Evolutionary conservation across 345 rosid species (phyloP).

Genomic region (Lumnitzera racemosa): DNA sequence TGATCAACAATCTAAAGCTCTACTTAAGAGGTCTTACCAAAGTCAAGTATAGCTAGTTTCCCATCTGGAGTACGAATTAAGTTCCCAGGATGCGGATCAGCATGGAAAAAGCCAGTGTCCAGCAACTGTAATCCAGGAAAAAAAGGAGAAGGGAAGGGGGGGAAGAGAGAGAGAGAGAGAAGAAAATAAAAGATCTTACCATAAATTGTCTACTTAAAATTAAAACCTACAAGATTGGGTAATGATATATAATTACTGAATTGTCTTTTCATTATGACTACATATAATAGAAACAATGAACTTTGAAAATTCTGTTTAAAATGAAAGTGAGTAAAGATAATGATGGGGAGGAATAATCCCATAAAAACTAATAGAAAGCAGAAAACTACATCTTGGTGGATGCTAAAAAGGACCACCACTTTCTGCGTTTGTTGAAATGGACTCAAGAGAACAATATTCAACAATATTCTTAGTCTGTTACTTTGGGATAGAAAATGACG

Average conservation of each 20-base stretch:
- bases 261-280: background rate
- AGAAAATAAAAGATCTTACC: background rate
- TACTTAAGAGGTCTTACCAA: slow-evolving; percentile 46
- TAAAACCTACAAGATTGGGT: too few species aligned
- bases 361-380: too few species aligned
- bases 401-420: too few species aligned
- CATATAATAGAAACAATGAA: background rate
- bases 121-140: slow-evolving; percentile 53
- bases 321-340: too few species aligned
- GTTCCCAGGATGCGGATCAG: slow-evolving; percentile 99
- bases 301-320: background rate
- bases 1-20: background rate
- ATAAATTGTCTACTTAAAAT: background rate
- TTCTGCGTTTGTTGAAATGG: too few species aligned
- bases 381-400: too few species aligned
- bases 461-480: too few species aligned
- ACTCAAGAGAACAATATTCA: too few species aligned
- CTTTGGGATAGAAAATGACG: too few species aligned
- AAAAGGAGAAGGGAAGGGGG: slow-evolving; percentile 3
- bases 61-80: slow-evolving; percentile 97
- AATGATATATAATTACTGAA: too few species aligned
- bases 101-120: slow-evolving; percentile 97
- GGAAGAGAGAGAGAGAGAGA: background rate
- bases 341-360: too few species aligned
- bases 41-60: slow-evolving; percentile 92